Conservation (phyloP, 768 basidiomycete genomes). For the Phaffia australis region DNA sequence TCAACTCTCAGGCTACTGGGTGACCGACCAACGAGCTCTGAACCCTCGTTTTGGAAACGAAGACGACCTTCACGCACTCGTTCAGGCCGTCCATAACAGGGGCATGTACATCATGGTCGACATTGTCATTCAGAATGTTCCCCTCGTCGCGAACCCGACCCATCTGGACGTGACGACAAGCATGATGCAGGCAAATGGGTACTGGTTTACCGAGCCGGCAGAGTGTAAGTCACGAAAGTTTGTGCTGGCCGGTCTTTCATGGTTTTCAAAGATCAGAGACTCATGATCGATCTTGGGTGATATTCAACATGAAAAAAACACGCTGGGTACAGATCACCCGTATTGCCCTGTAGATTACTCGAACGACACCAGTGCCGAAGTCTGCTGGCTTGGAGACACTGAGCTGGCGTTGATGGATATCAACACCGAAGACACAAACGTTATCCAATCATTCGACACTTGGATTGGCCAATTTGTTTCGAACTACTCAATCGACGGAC, state of each 20-base stretch:
- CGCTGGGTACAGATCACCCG: slow-evolving; percentile 53
- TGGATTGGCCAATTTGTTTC: slow-evolving; percentile 62
- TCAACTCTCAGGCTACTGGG: slow-evolving; percentile 26
- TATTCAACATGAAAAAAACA: too few species aligned
- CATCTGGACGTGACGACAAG: slow-evolving; percentile 53
- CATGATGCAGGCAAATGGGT: slow-evolving; percentile 32
- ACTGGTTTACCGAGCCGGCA: slow-evolving; percentile 37
- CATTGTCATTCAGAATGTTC: slow-evolving; percentile 75
- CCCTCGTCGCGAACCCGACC: slow-evolving; percentile 37
- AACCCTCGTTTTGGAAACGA: slow-evolving; percentile 63
- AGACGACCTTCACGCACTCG: slow-evolving; percentile 59
- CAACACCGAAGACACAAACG: slow-evolving; percentile 58
- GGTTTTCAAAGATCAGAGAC: slow-evolving; percentile 14
- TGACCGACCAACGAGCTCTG: slow-evolving; percentile 36
- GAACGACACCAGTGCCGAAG: slow-evolving; percentile 58
- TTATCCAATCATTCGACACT: slow-evolving; percentile 51
- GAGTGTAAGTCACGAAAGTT: too few species aligned
- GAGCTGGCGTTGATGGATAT: slow-evolving; percentile 65
- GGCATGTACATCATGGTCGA: slow-evolving; percentile 77
- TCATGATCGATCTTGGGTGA: too few species aligned
- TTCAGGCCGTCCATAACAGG: slow-evolving; percentile 55
- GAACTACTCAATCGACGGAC: slow-evolving; percentile 69
- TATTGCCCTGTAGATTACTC: slow-evolving; percentile 65
- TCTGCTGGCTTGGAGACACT: slow-evolving; percentile 73
- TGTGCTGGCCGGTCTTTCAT: too few species aligned